phyloP scores from a whole-genome alignment of 345 rosid species.

The Hibiscus mutabilis region DNA sequence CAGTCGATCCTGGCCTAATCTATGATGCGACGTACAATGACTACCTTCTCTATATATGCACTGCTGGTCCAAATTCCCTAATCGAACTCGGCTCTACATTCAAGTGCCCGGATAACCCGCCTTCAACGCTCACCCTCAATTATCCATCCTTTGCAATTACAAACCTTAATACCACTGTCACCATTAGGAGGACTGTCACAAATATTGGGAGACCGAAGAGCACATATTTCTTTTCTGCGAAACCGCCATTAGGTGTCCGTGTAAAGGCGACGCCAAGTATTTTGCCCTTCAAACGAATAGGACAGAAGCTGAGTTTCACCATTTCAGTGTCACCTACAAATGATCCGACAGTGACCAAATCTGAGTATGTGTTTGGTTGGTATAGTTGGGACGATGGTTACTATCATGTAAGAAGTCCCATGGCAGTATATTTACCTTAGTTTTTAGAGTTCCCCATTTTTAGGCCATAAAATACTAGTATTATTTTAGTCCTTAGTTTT shows the following conservation, averaged over 20 bases:
- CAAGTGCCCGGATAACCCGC: slow-evolving; percentile 32
- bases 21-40: slow-evolving; percentile 55
- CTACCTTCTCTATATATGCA: slow-evolving; percentile 54
- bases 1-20: slow-evolving; percentile 77
- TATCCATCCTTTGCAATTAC: slow-evolving; percentile 61
- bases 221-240: slow-evolving; percentile 31
- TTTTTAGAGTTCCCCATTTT: not conserved
- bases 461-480: not conserved
- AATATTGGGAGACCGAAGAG: slow-evolving; percentile 43
- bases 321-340: slow-evolving; percentile 18
- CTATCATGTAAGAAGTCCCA: slow-evolving; percentile 64
- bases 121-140: slow-evolving; percentile 44
- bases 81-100: slow-evolving; percentile 18
- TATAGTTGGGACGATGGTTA: slow-evolving; percentile 52
- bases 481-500: not conserved
- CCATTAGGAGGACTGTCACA: slow-evolving; percentile 54
- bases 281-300: slow-evolving; percentile 35
- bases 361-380: slow-evolving; percentile 60
- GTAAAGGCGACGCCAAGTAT: slow-evolving; percentile 41
- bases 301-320: slow-evolving; percentile 51
- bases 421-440: slow-evolving; percentile 46
- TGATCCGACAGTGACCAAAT: not conserved
- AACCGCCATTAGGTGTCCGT: slow-evolving; percentile 42
- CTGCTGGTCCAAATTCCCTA: slow-evolving; percentile 3
- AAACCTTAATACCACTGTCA: slow-evolving; percentile 27